Evolutionary conservation across 78 protist genomes (phyloP).

Genomic region (slime mould (Dictyostelium discoideum)): dicty_2.7 NC_007090.3:2603501-2604000

Average conservation of each 20-base stretch:
- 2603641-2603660: too few relatives aligned
- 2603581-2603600: too few relatives aligned
- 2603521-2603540: conserved; percentile 88
- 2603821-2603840: conserved; percentile 80
- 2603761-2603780: conserved; percentile 71
- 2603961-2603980: too few relatives aligned
- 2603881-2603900: conserved; percentile 31
- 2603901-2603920: background rate
- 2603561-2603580: too few relatives aligned
- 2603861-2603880: conserved; percentile 78
- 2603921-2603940: background rate
- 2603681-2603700: conserved; percentile 78
- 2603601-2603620: too few relatives aligned
- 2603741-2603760: conserved; percentile 73
- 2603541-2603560: conserved; percentile 60
- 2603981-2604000: conserved; percentile 83
- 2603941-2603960: background rate
- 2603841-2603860: conserved; percentile 76
- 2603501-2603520: conserved; percentile 90
- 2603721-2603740: conserved; percentile 73
- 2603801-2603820: conserved; percentile 58
- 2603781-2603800: conserved; percentile 75
- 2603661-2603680: too few relatives aligned
- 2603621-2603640: too few relatives aligned
- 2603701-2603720: conserved; percentile 82